Conservation (phyloP, 1,139 yeast genomes). For the Pichia kudriavzevii region DNA sequence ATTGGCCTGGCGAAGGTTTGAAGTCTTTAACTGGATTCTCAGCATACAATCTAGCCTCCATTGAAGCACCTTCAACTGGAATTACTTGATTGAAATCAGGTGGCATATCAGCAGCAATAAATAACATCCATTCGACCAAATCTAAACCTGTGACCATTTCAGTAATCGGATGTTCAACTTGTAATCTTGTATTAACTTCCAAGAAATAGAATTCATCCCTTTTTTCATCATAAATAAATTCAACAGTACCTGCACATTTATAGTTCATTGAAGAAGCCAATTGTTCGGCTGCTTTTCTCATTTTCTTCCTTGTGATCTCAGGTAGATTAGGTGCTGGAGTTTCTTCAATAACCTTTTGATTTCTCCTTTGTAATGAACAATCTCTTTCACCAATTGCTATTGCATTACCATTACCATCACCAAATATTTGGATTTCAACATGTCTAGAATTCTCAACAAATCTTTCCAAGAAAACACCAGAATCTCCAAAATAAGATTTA, state of each 20-base stretch:
- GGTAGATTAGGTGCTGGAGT: conserved; percentile 96
- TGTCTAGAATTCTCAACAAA: conserved; percentile 93
- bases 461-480: conserved; percentile 90
- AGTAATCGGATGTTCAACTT: conserved; percentile 96
- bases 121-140: conserved; percentile 93
- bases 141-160: conserved; percentile 93
- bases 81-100: conserved; percentile 63
- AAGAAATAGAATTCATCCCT: conserved; percentile 88
- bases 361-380: conserved; percentile 94
- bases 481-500: conserved; percentile 82
- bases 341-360: conserved; percentile 93
- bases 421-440: conserved; percentile 93
- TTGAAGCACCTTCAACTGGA: conserved; percentile 72
- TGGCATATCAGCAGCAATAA: conserved; percentile 81
- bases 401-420: conserved; percentile 89
- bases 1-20: conserved; percentile 92
- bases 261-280: conserved; percentile 75
- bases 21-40: conserved; percentile 95
- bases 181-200: conserved; percentile 94
- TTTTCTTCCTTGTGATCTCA: conserved; percentile 58
- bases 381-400: conserved; percentile 95
- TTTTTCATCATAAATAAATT: conserved; percentile 79
- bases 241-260: conserved; percentile 97
- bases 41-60: conserved; percentile 95
- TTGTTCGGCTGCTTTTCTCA: conserved; percentile 81